phyloP scores from a whole-genome alignment of 73 alveolate species.

The Paramecium bursaria region DNA sequence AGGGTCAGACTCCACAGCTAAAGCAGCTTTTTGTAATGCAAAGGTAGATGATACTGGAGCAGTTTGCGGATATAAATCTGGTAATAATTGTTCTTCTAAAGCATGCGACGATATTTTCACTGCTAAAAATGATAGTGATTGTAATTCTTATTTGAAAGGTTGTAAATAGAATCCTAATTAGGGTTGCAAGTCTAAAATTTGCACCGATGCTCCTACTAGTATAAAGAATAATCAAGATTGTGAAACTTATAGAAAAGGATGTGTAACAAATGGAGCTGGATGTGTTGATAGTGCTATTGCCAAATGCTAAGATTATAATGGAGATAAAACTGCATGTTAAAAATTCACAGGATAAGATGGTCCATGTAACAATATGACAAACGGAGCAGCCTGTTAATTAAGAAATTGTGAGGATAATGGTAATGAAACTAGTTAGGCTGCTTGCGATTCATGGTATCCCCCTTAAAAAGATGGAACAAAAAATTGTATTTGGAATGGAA shows the following conservation, averaged over 20 bases:
- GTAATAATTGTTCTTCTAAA: too few relatives aligned
- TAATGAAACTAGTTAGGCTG: neutral
- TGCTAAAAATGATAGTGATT: neutral
- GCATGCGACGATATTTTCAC: too few relatives aligned
- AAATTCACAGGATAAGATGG: slow-evolving; percentile 4
- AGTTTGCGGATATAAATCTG: too few relatives aligned
- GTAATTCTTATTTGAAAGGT: slow-evolving; percentile 13
- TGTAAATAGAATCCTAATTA: slow-evolving; percentile 4
- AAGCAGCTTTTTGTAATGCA: neutral
- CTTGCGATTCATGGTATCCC: slow-evolving; percentile 18
- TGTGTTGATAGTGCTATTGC: slow-evolving; percentile 2
- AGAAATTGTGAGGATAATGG: slow-evolving; percentile 18
- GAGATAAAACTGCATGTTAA: neutral
- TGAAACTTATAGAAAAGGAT: neutral
- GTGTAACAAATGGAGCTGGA: slow-evolving; percentile 6
- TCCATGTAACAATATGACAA: neutral
- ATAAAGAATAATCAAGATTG: neutral
- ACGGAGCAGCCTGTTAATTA: neutral
- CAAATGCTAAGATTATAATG: neutral
- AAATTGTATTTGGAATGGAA: neutral
- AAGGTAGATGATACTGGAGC: too few relatives aligned
- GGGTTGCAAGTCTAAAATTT: neutral
- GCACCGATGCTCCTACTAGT: slow-evolving; percentile 12
- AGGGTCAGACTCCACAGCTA: slow-evolving; percentile 12
- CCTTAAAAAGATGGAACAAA: slow-evolving; percentile 30